Evolutionary conservation across 306 rosid species (phyloP), one percentile per base, ranked within the genome.

Genomic region (Cicer yamashitae): DNA sequence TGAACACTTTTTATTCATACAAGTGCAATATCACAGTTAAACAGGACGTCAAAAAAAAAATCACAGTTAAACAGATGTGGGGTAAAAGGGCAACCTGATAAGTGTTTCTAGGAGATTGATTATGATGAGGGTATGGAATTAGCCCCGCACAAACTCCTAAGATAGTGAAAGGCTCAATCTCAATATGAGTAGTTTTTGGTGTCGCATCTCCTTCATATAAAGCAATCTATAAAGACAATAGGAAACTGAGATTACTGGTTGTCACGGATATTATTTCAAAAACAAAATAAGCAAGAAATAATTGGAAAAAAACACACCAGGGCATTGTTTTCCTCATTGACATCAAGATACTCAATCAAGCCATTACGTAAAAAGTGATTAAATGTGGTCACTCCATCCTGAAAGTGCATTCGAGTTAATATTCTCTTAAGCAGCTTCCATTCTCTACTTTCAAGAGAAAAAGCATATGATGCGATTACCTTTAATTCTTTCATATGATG

Each of bases 91-190:
- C 59, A 75, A 93, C 98, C 96, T 94, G 98, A 81, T 94, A 94
- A 14, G 98, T 94, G 79, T 94, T 94, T 85, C 98, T 87, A n/a
- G 97, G 98, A 1, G 98, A 94, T 81, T 94, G 98, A 74, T 94
- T 94, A 81, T 94, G 98, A 90, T 94, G 98, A 76, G 98, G 98
- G 82, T 86, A 94, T 14, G 98, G 98, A 83, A 94, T 94, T 71
- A 94, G 78, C 67, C 98, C 98, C 6, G 98, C 98, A 51, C 79
- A 56, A 81, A 94, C 96, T 62, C 98, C 98, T 71, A 94, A 84
- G 76, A 94, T 87, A 54, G 98, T 91, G 76, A 94, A 86, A 66
- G 98, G 97, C 87, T 94, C 98, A 76, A 94, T 91, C 84, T 94
- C 97, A 48, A 91, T 86, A 82, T 90, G 96, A 10, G 97, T 91